Percentiles rank a stretch among this genome's conserved stretches.
phyloP scores from a whole-genome alignment of 257 asterid species.

The Solanum acaule region DNA sequence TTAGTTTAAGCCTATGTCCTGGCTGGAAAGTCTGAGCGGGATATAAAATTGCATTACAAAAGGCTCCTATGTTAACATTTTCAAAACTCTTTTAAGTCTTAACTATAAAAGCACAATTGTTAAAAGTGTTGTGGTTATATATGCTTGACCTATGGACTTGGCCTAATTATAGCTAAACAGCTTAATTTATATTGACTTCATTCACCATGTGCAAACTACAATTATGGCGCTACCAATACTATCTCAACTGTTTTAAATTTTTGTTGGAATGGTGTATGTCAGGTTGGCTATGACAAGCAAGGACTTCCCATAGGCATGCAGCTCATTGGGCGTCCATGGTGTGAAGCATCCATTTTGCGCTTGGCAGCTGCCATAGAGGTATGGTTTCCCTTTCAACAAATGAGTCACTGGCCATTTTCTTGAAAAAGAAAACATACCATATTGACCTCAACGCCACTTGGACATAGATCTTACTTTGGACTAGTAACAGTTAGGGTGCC shows the following conservation, averaged over 20 bases:
- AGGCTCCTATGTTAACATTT: not conserved
- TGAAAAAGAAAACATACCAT: not conserved
- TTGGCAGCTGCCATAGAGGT: slow-evolving; percentile 92
- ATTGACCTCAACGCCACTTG: not conserved
- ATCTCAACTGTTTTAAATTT: not conserved
- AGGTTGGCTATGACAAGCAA: slow-evolving; percentile 92
- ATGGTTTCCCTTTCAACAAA: not conserved
- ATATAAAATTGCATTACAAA: not conserved
- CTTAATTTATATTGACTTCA: not conserved
- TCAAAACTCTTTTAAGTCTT: not conserved
- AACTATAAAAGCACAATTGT: not conserved
- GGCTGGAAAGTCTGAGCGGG: not conserved
- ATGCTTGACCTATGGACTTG: not conserved
- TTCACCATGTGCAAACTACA: not conserved
- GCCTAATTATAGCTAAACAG: not conserved
- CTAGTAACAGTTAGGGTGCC: not conserved
- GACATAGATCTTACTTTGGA: not conserved
- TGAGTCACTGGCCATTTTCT: not conserved
- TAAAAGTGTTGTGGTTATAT: not conserved
- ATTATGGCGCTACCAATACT: too few species aligned
- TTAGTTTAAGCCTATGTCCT: not conserved
- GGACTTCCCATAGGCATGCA: slow-evolving; percentile 98
- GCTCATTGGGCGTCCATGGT: slow-evolving; percentile 91
- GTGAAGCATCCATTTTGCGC: slow-evolving; percentile 80
- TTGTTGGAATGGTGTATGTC: not conserved